Base-by-base conservation (phyloP, 495 filamentous ascomycete genomes). In the Penicillium longicatenatum region DNA sequence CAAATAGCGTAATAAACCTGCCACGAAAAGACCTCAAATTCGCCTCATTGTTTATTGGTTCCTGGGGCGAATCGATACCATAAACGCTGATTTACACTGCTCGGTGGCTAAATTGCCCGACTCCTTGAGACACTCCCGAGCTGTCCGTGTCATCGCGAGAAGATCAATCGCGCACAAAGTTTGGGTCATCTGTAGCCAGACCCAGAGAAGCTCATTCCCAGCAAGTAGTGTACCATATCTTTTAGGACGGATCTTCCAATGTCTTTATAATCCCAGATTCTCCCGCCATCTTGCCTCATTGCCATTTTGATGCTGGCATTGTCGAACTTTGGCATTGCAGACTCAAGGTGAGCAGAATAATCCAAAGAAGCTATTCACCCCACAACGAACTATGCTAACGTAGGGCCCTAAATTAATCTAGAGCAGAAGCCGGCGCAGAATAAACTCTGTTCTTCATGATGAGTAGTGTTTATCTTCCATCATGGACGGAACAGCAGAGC, bases 401-500 rank as follows among this genome's bases (percentile, higher is more conserved):
- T 35, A n/a, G n/a, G n/a, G 19, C n/a, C 17, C 24, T 1, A 22
- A n/a, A 4, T 14, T 12, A 35, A 3, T 16, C 21, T 51, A 14
- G 12, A 45, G 26, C n/a, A 39, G 14, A 16, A 1, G 16, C 43
- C 31, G 19, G 22, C 12, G 29, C 35, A 16, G 12, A 30, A 35
- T 51, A 39, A 35, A 39, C 49, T 45, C 14, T 44, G 9, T 52
- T 20, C 31, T 49, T 52, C 52, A 66, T 14, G 1, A 75, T 75
- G 72, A 67, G 56, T 49, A 68, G 54, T 46, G 55, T 69, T 19
- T 62, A 53, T 6, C 67, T 69, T 42, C 65, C 62, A 20, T 58
- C 63, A 48, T 73, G 72, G 72, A 46, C 52, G 20, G 68, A 73
- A 21, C 68, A 71, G 33, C 63, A 65, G 26, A 68, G 50, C 48